A percentile compares a stretch with the other conserved stretches of the same genome.
These are phyloP conservation scores for Mycena vitilis DNA, from an alignment of 768 basidiomycete genomes.

Conservation along the genomic window DNA sequence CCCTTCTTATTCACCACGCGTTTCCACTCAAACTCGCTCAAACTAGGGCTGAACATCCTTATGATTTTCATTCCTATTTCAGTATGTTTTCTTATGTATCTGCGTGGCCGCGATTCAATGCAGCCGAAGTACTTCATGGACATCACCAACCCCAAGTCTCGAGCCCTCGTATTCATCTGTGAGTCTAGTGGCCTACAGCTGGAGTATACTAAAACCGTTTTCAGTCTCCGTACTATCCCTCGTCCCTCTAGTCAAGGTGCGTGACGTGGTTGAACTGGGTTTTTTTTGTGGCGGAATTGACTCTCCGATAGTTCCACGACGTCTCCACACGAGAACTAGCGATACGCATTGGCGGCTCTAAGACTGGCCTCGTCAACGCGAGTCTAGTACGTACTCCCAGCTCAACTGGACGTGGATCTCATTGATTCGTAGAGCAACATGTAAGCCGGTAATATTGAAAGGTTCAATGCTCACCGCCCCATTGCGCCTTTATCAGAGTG, in stretches of 20 bases:
- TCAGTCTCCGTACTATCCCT: slow-evolving; percentile 67
- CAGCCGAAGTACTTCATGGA: slow-evolving; percentile 22
- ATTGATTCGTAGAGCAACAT: slow-evolving; percentile 66
- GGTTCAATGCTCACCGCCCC: slow-evolving; percentile 10
- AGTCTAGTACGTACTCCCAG: slow-evolving; percentile 66
- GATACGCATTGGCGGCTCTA: slow-evolving; percentile 78
- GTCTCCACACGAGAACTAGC: slow-evolving; percentile 80
- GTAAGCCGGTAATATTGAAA: slow-evolving; percentile 54
- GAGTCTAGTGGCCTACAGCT: background rate
- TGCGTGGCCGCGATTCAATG: background rate
- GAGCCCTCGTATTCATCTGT: slow-evolving; percentile 25
- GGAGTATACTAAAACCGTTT: background rate
- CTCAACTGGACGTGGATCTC: background rate
- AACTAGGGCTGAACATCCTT: slow-evolving; percentile 28
- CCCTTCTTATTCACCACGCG: background rate
- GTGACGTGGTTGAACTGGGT: background rate
- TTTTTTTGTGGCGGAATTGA: background rate
- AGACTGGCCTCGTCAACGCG: slow-evolving; percentile 84
- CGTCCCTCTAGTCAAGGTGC: slow-evolving; percentile 50
- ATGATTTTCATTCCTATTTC: slow-evolving; percentile 31
- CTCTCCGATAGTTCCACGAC: slow-evolving; percentile 74
- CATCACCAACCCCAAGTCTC: slow-evolving; percentile 24
- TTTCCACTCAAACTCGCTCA: background rate
- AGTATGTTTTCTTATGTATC: background rate
- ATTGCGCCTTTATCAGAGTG: slow-evolving; percentile 59